A percentile compares a stretch with the other conserved stretches of the same genome.
phyloP scores from a whole-genome alignment of 2,329 filamentous ascomycete genomes.

The Beauveria caledonica region DNA sequence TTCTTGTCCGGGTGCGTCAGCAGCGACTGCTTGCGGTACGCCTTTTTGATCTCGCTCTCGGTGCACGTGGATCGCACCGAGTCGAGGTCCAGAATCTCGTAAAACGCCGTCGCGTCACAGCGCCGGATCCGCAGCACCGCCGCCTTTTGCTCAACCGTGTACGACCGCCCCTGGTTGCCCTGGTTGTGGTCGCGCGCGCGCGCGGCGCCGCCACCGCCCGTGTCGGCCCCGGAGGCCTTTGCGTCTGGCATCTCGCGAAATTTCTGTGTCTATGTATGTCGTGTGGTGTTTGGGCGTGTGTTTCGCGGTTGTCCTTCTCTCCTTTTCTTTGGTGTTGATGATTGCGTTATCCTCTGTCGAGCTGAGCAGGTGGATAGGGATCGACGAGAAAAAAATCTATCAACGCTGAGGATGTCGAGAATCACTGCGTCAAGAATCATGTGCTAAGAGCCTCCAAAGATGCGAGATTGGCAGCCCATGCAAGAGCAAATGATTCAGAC shows the following conservation, averaged over 20 bases:
- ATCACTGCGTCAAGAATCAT: neutral
- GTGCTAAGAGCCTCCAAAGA: neutral
- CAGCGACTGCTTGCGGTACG: constrained; percentile 87
- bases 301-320: neutral
- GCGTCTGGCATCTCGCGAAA: constrained; percentile 23
- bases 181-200: constrained; percentile 62
- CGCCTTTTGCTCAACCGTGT: constrained; percentile 82
- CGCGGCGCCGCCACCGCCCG: constrained; percentile 31
- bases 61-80: constrained; percentile 54
- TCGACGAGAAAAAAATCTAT: neutral
- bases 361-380: neutral
- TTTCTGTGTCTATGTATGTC: neutral
- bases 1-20: constrained; percentile 99
- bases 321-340: too few relatives aligned
- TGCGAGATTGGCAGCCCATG: constrained; percentile 1
- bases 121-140: constrained; percentile 82
- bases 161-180: constrained; percentile 67
- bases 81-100: constrained; percentile 81
- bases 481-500: neutral
- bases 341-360: neutral
- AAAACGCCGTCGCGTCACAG: constrained; percentile 82
- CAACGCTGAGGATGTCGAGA: neutral
- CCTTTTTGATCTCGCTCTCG: constrained; percentile 91
- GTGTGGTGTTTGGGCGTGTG: neutral
- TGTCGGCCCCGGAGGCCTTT: constrained; percentile 46